These are phyloP conservation scores for Ambrosiella beaveri DNA, from an alignment of 2,329 filamentous ascomycete genomes.

Conservation along the genomic window DNA sequence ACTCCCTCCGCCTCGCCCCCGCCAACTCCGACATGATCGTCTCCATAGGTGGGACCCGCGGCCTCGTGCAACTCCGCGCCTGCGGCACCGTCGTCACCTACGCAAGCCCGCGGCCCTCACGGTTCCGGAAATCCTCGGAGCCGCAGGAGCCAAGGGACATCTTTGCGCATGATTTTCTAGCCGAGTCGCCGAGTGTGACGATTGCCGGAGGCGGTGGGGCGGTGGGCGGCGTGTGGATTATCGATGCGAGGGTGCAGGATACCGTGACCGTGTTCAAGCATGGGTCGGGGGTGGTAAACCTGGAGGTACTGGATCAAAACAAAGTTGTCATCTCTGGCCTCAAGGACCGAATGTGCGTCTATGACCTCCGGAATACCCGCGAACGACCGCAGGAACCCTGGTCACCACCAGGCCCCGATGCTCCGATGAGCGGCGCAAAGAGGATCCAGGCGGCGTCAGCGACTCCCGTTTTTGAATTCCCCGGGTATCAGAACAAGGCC, in stretches of 20 bases:
- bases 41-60: conserved; percentile 9
- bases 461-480: conserved; percentile 24
- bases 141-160: conserved; percentile 5
- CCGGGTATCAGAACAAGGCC: conserved; percentile 31
- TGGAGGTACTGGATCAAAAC: background rate
- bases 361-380: conserved; percentile 33
- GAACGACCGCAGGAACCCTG: background rate
- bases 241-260: conserved; percentile 9
- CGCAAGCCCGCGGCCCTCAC: background rate
- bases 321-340: conserved; percentile 37
- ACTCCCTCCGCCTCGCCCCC: conserved; percentile 33
- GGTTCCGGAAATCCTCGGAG: background rate
- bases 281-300: conserved; percentile 2
- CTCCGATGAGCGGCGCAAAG: background rate
- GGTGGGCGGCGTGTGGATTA: conserved; percentile 7
- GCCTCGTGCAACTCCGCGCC: conserved; percentile 5
- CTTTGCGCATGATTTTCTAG: conserved; percentile 10
- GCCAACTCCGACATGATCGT: conserved; percentile 26
- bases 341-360: conserved; percentile 32
- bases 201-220: conserved; percentile 4
- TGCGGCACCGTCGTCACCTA: background rate
- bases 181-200: conserved; percentile 8
- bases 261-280: conserved; percentile 5
- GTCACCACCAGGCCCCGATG: background rate
- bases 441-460: background rate